phyloP scores from a whole-genome alignment of 441 rosid species.

The Croton setiger region DNA sequence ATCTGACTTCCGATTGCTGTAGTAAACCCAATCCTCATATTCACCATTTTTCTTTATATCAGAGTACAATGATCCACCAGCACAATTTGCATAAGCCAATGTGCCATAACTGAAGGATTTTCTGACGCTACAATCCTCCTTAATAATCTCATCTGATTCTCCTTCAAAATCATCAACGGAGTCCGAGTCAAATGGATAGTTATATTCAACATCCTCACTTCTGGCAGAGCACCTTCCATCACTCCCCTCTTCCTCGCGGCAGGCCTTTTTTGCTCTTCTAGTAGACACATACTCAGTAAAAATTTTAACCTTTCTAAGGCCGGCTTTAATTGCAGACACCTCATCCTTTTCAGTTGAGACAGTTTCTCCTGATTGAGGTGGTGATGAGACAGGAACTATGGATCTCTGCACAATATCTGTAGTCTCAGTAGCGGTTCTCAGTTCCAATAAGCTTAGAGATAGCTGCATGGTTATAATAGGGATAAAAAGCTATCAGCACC shows the following conservation, averaged over 20 bases:
- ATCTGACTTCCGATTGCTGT: slow-evolving; percentile 62
- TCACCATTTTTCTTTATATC: slow-evolving; percentile 38
- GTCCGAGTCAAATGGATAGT: slow-evolving; percentile 73
- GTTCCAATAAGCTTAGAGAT: slow-evolving; percentile 60
- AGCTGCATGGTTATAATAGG: slow-evolving; percentile 55
- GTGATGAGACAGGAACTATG: slow-evolving; percentile 51
- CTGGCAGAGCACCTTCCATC: slow-evolving; percentile 59
- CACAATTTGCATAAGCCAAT: slow-evolving; percentile 66
- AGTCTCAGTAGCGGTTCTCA: slow-evolving; percentile 50
- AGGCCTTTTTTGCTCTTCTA: slow-evolving; percentile 55
- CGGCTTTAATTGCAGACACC: slow-evolving; percentile 74
- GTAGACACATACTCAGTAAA: slow-evolving; percentile 65
- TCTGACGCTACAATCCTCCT: slow-evolving; percentile 39
- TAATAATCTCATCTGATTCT: slow-evolving; percentile 66
- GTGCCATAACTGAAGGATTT: slow-evolving; percentile 78
- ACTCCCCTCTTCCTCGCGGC: slow-evolving; percentile 60
- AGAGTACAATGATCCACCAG: slow-evolving; percentile 63
- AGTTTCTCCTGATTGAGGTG: slow-evolving; percentile 49
- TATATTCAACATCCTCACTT: slow-evolving; percentile 68
- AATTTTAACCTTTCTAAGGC: slow-evolving; percentile 70
- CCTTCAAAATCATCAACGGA: slow-evolving; percentile 66
- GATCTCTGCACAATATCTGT: slow-evolving; percentile 46
- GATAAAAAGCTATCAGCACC: background rate
- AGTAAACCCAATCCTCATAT: slow-evolving; percentile 75
- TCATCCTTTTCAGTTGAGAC: slow-evolving; percentile 56